These are phyloP conservation scores for Dioscorea dumetorum DNA, from an alignment of 106 monocot genomes.

Conservation along the genomic window DNA sequence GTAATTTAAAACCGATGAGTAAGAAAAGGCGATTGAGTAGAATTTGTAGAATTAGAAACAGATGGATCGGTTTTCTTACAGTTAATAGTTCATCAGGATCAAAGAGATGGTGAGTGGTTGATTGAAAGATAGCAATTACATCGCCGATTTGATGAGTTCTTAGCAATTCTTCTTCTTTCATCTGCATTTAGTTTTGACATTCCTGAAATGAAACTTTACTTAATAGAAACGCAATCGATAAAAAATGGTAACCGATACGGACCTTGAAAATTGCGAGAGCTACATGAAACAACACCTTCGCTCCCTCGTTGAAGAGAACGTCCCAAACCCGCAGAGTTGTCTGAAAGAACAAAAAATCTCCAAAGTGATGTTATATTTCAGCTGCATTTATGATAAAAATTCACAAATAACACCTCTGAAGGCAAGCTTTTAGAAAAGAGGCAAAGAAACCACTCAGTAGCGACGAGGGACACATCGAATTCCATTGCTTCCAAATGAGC, in stretches of 20 bases:
- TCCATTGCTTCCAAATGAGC: constrained; percentile 78
- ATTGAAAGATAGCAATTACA: constrained; percentile 78
- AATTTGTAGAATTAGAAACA: background rate
- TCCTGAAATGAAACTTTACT: too few species aligned
- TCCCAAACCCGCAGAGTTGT: constrained; percentile 95
- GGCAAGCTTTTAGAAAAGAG: constrained; percentile 96
- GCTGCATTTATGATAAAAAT: background rate
- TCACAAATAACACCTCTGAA: constrained; percentile 62
- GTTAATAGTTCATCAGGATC: constrained; percentile 85
- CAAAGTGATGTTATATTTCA: too few species aligned
- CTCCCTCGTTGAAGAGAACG: constrained; percentile 95
- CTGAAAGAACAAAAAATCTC: constrained; percentile 26
- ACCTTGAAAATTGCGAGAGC: constrained; percentile 97
- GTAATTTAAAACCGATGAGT: background rate
- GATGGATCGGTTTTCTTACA: constrained; percentile 21
- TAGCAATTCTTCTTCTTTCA: constrained; percentile 84
- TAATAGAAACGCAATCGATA: too few species aligned
- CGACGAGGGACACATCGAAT: constrained; percentile 89
- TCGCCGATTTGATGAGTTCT: constrained; percentile 75
- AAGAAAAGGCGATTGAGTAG: background rate
- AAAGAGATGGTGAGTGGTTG: constrained; percentile 59
- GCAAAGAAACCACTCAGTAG: constrained; percentile 97
- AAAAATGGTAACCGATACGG: background rate
- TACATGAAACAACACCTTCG: constrained; percentile 84
- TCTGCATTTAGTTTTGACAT: constrained; percentile 26